Conservation (phyloP, 2,329 filamentous ascomycete genomes). For the Hypoxylon sp. region DNA sequence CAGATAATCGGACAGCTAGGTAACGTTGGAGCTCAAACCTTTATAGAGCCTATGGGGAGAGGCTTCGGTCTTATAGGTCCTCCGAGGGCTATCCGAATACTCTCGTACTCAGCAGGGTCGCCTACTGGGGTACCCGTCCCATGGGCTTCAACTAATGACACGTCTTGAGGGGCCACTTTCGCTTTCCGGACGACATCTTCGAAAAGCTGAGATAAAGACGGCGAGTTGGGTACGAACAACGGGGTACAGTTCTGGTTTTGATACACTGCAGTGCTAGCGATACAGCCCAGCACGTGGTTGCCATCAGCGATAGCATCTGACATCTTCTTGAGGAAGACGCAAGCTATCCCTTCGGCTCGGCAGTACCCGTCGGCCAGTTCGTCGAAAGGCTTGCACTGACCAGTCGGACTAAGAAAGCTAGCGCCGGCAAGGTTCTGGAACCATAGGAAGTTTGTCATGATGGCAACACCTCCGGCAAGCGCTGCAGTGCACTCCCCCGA, state of each 20-base stretch:
- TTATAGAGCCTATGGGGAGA: constrained; percentile 44
- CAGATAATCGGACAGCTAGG: not conserved
- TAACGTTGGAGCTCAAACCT: not conserved
- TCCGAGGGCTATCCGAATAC: constrained; percentile 44
- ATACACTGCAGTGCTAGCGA: constrained; percentile 49
- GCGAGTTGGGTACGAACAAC: constrained; percentile 55
- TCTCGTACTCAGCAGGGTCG: constrained; percentile 52
- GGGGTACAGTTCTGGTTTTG: constrained; percentile 55
- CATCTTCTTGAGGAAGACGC: constrained; percentile 62
- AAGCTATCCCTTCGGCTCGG: constrained; percentile 61
- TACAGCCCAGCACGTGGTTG: constrained; percentile 57
- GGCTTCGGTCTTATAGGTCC: constrained; percentile 12
- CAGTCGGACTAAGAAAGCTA: constrained; percentile 48
- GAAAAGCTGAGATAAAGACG: constrained; percentile 51
- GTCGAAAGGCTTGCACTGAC: constrained; percentile 54
- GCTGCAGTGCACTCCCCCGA: constrained; percentile 49
- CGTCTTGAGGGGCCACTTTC: constrained; percentile 42
- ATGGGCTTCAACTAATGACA: constrained; percentile 52
- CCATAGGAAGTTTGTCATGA: constrained; percentile 47
- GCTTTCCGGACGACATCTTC: constrained; percentile 41
- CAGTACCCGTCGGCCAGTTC: constrained; percentile 63
- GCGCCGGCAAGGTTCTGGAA: constrained; percentile 46
- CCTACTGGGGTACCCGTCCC: constrained; percentile 60
- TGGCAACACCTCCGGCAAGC: constrained; percentile 50
- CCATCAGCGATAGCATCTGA: constrained; percentile 60